Conservation (phyloP, 306 rosid species). For the Herpetospermum pedunculosum region DNA sequence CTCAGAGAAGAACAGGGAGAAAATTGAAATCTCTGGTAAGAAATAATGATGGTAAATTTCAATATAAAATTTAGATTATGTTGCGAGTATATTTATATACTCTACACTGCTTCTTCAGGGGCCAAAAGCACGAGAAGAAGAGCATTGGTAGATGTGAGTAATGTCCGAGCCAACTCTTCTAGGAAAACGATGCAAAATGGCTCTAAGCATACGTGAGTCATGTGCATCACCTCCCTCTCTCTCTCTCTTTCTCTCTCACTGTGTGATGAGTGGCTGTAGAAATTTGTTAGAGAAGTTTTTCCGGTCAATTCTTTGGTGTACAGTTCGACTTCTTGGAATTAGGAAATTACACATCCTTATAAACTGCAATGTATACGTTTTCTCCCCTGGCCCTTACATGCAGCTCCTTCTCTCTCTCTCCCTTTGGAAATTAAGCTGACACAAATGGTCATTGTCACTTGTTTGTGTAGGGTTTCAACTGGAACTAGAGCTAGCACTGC, state of each 20-base stretch:
- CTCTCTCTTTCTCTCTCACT: not conserved
- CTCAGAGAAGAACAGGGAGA: constrained; percentile 35
- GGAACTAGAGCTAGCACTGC: constrained; percentile 28
- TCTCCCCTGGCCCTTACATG: not conserved
- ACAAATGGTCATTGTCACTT: not conserved
- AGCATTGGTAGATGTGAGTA: constrained; percentile 77
- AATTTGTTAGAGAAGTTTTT: not conserved
- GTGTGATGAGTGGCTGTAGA: not conserved
- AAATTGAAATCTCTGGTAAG: constrained; percentile 37
- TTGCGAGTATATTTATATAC: not conserved
- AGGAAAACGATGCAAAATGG: constrained; percentile 17
- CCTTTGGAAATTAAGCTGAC: not conserved
- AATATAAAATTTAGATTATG: not conserved
- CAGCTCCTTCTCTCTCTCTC: not conserved
- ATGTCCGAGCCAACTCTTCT: constrained; percentile 30
- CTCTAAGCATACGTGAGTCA: constrained; percentile 54
- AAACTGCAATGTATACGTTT: not conserved
- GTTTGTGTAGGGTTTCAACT: constrained; percentile 32
- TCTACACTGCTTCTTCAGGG: constrained; percentile 23
- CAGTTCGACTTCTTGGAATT: not conserved
- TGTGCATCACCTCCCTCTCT: not conserved
- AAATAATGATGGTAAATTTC: not conserved
- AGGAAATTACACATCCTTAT: not conserved
- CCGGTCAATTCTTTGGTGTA: not conserved
- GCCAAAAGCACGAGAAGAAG: constrained; percentile 32